Evolutionary conservation across 257 asterid species (phyloP), one percentile per base, ranked within the genome.

Genomic region (Nicotiana noctiflora): DNA sequence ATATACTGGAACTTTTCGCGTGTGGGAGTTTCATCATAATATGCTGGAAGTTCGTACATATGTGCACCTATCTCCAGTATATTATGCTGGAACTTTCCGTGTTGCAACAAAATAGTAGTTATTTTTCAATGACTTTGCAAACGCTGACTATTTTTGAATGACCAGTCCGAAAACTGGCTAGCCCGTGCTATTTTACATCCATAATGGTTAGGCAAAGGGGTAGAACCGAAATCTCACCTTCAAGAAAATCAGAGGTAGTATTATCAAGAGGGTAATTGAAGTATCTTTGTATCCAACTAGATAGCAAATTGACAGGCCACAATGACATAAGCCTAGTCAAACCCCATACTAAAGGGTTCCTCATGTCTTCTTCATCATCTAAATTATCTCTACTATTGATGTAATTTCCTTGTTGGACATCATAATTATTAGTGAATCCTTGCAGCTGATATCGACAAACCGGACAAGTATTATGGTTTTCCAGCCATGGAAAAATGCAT

Each of bases 401-500:
- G 55, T 51, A 51, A 51, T 51, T 10, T 51, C 79, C 76, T 37
- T 81, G 87, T 5, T 62, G 84, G 63, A 86, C 52, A 56, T 60
- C 27, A 51, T 59, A 57, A 74, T 62, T 23, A 1, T 40, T 40
- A 40, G 81, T 67, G 7, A 82, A 80, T 21, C 92, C 90, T 37
- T 40, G 84, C 34, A 94, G 83, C 88, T 87, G 89, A n/a, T 80
- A 76, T 19, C 98, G 85, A 57, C 98, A 95, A n/a, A 93, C 95
- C 0, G 98, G 98, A 44, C 98, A 95, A 3, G 97, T 90, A 53
- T 89, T 91, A 76, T 84, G 89, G 56, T 87, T 79, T 12, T 81
- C 83, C 81, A 95, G 84, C 98, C 98, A 95, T 0, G 98, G 97
- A 3, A 92, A 19, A 25, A 95, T 91, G 72, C 98, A 93, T 2